These are phyloP conservation scores for Rhizopogon parksii DNA, from an alignment of 1,284 basidiomycete genomes.

Conservation along the genomic window DNA sequence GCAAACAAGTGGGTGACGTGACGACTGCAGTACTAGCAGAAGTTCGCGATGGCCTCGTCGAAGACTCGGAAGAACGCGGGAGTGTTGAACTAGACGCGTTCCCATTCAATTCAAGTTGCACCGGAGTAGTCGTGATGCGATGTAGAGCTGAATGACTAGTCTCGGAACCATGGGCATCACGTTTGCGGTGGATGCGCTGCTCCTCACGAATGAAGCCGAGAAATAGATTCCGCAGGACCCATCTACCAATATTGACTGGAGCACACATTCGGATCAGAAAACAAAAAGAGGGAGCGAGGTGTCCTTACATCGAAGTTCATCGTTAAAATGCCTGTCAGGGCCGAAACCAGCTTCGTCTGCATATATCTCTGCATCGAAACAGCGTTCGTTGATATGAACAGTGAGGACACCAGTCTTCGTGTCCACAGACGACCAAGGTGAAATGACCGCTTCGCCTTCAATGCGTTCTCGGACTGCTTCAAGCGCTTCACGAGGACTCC, in stretches of 20 bases:
- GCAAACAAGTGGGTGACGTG: slow-evolving; percentile 32
- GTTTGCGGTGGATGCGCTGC: slow-evolving; percentile 38
- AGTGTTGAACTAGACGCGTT: slow-evolving; percentile 17
- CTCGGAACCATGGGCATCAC: slow-evolving; percentile 22
- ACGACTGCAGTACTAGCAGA: slow-evolving; percentile 18
- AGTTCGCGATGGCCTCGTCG: slow-evolving; percentile 11
- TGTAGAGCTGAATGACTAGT: slow-evolving; percentile 15
- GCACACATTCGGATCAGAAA: slow-evolving; percentile 1
- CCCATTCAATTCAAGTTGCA: slow-evolving; percentile 26
- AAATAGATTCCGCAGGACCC: slow-evolving; percentile 73
- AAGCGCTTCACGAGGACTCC: slow-evolving; percentile 74
- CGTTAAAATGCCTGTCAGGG: slow-evolving; percentile 51
- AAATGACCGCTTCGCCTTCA: slow-evolving; percentile 85
- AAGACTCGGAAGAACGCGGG: slow-evolving; percentile 26
- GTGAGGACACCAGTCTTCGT: slow-evolving; percentile 85
- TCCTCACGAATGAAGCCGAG: slow-evolving; percentile 64
- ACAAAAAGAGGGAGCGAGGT: slow-evolving; percentile 9
- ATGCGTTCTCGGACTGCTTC: slow-evolving; percentile 84
- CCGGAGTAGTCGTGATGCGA: slow-evolving; percentile 22
- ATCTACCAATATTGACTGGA: slow-evolving; percentile 75
- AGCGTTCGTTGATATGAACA: slow-evolving; percentile 81
- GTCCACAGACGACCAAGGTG: slow-evolving; percentile 85
- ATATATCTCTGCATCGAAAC: slow-evolving; percentile 94
- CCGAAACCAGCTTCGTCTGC: slow-evolving; percentile 80
- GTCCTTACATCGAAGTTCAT: slow-evolving; percentile 68